Evolutionary conservation across 2,329 filamentous ascomycete genomes (phyloP), one percentile per base, ranked within the genome.

Genomic region (Arthrocladium fulminans): DNA sequence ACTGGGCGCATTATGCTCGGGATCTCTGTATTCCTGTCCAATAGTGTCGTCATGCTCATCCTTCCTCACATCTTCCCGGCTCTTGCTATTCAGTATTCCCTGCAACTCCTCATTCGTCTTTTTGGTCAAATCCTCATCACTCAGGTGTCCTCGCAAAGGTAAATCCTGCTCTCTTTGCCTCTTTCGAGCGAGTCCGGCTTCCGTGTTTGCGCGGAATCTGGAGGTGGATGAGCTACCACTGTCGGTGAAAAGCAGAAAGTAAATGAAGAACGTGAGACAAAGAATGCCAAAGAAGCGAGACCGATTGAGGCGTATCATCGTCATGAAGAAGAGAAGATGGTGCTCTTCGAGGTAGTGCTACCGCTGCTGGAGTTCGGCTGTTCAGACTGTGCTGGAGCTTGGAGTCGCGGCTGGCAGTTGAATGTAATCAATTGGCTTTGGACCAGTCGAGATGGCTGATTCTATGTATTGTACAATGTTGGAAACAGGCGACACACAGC

Each of bases 81-180:
- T 52, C 25, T 52, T 45, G 38, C 44, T 49, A 32, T 53, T 51
- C 8, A 59, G 49, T 37, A 57, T 57, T 46, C 40, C 47, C 32
- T 56, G 51, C 10, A 59, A 45, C 43, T 56, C 48, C 17, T 47
- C 50, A 34, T 59, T 57, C 3, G 56, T 57, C 29, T 56, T 48
- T 25, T 50, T 51, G 22, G 52, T 56, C 50, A 56, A 46, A 17
- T 53, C 55, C 40, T 51, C 51, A 39, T 59, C 56, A 2, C 52
- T 55, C 7, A 59, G 49, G n/a, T 49, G 37, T 2, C 54, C 56
- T 29, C 53, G 32, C 15, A 59, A 44, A n/a, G 44, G 44, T 5
- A 38, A 12, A 3, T 47, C 34, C 20, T 37, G 32, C 22, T 47
- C 44, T 19, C 34, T 37, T 10, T 47, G 44, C 23, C 20, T 2